Percentiles rank a stretch among this genome's conserved stretches.
These are phyloP conservation scores for Echinosophora koreensis DNA, from an alignment of 306 rosid genomes.

Conservation along the genomic window DNA sequence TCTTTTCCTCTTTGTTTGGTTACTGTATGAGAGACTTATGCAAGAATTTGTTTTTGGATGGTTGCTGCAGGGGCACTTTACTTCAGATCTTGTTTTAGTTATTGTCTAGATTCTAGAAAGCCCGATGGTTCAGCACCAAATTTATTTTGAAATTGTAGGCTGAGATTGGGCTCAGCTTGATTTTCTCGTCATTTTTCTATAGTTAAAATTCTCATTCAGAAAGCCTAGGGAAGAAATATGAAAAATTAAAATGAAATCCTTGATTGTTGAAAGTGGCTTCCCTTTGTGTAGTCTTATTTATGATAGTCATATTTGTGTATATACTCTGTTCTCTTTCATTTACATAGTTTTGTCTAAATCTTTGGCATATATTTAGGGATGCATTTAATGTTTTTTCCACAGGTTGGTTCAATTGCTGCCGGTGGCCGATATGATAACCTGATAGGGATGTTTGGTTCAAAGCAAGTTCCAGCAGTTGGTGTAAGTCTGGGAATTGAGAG, in stretches of 20 bases:
- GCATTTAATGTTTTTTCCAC: constrained; percentile 39
- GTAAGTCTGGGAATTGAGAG: constrained; percentile 98
- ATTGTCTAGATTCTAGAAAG: background rate
- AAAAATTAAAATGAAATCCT: constrained; percentile 17
- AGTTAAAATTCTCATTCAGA: background rate
- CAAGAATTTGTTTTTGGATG: background rate
- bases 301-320: constrained; percentile 21
- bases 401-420: constrained; percentile 96
- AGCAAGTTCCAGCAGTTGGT: constrained; percentile 92
- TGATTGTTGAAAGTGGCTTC: constrained; percentile 14
- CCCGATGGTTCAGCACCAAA: background rate
- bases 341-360: background rate
- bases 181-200: constrained; percentile 18
- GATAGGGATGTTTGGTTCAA: constrained; percentile 91
- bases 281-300: background rate
- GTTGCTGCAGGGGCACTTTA: background rate
- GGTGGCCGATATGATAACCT: constrained; percentile 97
- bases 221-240: background rate
- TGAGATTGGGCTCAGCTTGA: background rate
- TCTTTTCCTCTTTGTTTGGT: background rate
- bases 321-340: constrained; percentile 6
- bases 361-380: background rate
- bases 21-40: background rate
- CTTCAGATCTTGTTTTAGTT: constrained; percentile 19
- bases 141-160: constrained; percentile 25